Conservation (phyloP, 257 asterid genomes). For the Cordia subcordata region DNA sequence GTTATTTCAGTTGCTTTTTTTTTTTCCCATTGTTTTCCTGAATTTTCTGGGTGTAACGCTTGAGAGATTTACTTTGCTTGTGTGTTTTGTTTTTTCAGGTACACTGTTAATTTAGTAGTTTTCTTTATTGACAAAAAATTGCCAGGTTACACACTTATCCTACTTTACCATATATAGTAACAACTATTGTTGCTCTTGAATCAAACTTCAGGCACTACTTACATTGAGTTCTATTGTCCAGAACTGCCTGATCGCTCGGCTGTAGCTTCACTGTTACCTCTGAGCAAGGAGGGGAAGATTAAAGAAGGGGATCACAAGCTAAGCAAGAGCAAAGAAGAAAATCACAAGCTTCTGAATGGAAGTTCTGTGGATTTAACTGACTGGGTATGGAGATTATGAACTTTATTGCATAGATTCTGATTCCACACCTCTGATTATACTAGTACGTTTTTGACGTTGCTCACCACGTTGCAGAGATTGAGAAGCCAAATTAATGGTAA, state of each 20-base stretch:
- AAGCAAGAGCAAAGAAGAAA: conserved; percentile 60
- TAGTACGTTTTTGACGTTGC: background rate
- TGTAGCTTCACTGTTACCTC: conserved; percentile 56
- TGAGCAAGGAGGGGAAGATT: conserved; percentile 55
- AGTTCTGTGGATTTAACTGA: conserved; percentile 62
- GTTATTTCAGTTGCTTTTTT: background rate
- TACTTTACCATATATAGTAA: background rate
- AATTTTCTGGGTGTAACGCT: background rate
- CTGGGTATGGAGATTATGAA: conserved; percentile 44
- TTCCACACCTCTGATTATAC: too few species aligned
- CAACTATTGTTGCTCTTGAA: background rate
- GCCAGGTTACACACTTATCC: conserved; percentile 50
- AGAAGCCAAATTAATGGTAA: background rate
- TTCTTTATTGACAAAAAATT: conserved; percentile 81
- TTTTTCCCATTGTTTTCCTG: too few species aligned
- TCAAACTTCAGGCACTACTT: background rate
- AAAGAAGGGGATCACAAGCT: conserved; percentile 77
- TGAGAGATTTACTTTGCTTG: conserved; percentile 1
- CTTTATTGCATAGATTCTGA: too few species aligned
- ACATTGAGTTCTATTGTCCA: conserved; percentile 15
- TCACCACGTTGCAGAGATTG: background rate
- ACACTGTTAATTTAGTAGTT: conserved; percentile 88
- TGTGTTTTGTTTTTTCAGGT: conserved; percentile 42
- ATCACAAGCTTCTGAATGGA: conserved; percentile 72
- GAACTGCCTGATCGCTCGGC: conserved; percentile 83